phyloP scores from a whole-genome alignment of 1,284 basidiomycete genomes.

The Mycena citricolor region DNA sequence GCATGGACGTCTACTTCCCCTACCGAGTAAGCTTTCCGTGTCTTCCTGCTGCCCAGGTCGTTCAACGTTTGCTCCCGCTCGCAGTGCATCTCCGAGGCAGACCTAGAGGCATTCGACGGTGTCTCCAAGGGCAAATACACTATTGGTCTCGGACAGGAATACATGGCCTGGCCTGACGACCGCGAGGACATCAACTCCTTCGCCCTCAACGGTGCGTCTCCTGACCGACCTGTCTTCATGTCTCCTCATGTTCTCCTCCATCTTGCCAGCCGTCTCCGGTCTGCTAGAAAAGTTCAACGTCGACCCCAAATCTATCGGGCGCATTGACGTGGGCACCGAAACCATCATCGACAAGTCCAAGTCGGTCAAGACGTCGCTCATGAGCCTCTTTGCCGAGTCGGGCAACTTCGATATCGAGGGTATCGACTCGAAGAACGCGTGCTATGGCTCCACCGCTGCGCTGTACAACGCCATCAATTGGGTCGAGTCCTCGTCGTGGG shows the following conservation, averaged over 20 bases:
- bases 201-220: constrained; percentile 80
- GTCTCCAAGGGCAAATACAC: constrained; percentile 98
- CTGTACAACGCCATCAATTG: constrained; percentile 98
- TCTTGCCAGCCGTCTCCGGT: constrained; percentile 68
- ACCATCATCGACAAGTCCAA: constrained; percentile 99
- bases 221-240: background rate
- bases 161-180: constrained; percentile 98
- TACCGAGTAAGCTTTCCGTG: constrained; percentile 56
- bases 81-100: constrained; percentile 92
- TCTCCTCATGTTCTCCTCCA: constrained; percentile 12
- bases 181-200: constrained; percentile 99
- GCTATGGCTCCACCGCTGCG: constrained; percentile 97
- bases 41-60: constrained; percentile 17
- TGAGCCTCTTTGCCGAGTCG: constrained; percentile 92
- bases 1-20: constrained; percentile 93
- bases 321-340: constrained; percentile 97
- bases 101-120: constrained; percentile 94
- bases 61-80: constrained; percentile 21
- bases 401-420: constrained; percentile 99
- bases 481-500: constrained; percentile 97
- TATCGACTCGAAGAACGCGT: constrained; percentile 99
- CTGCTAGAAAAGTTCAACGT: constrained; percentile 95
- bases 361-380: constrained; percentile 97
- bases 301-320: constrained; percentile 94
- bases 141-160: constrained; percentile 97